Evolutionary conservation across 2,329 filamentous ascomycete genomes (phyloP).

Genomic region (Fusarium tanahbumbuense): DNA sequence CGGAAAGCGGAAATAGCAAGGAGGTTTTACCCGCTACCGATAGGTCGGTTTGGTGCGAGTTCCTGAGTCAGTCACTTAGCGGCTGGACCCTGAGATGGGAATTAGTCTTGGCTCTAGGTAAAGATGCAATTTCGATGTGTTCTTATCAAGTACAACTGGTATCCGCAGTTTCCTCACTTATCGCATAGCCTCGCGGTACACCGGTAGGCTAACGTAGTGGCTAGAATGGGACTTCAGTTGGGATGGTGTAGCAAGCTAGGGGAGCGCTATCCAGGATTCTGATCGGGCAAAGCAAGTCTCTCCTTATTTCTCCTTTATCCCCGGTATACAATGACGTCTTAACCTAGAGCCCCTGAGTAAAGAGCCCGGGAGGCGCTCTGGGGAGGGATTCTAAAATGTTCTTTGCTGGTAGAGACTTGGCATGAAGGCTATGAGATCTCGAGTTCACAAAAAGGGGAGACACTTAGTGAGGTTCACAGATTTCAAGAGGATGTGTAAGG

Average conservation of each 20-base stretch:
- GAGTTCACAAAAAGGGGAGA: not conserved
- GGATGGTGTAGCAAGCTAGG: not conserved
- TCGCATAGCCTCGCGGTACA: not conserved
- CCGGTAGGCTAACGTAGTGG: not conserved
- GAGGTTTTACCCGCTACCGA: not conserved
- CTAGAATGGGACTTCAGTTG: not conserved
- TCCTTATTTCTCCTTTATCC: not conserved
- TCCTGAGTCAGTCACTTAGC: not conserved
- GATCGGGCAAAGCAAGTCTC: not conserved
- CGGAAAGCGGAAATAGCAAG: not conserved
- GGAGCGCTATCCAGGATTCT: not conserved
- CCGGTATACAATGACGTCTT: not conserved
- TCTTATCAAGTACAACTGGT: not conserved
- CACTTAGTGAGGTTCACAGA: not conserved
- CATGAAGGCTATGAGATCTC: not conserved
- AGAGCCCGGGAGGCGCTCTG: not conserved
- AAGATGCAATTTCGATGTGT: not conserved
- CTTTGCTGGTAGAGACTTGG: not conserved
- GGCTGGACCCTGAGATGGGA: not conserved
- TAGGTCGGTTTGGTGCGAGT: not conserved
- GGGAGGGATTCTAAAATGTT: not conserved
- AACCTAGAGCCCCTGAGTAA: not conserved
- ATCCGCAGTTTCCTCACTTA: not conserved
- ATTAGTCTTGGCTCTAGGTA: slow-evolving; percentile 1
- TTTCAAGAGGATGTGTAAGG: not conserved